phyloP scores from a whole-genome alignment of 1,284 basidiomycete species.

The Chondrostereum purpureum region DNA sequence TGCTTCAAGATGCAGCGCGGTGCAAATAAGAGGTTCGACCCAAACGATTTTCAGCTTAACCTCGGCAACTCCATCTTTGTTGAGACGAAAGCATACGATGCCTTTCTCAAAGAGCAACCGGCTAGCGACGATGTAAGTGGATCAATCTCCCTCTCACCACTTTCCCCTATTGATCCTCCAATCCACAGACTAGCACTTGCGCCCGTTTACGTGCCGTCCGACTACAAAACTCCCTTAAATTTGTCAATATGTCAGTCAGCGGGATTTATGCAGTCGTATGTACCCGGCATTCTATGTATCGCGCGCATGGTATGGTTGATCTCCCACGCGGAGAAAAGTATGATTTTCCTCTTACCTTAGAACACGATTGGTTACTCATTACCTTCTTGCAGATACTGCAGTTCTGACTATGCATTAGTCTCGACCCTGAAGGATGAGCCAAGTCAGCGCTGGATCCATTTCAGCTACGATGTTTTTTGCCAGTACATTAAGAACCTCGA shows the following conservation, averaged over 20 bases:
- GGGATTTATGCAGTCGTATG: not conserved
- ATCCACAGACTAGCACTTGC: too few species aligned
- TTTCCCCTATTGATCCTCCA: too few species aligned
- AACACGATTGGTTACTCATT: not conserved
- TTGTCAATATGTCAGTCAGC: not conserved
- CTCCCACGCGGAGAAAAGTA: not conserved
- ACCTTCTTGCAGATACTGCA: conserved; percentile 7
- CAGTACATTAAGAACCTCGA: conserved; percentile 7
- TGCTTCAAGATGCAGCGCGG: too few species aligned
- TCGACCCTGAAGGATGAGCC: not conserved
- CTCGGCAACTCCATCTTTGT: too few species aligned
- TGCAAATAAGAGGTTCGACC: too few species aligned
- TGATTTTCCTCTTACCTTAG: too few species aligned
- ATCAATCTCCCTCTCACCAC: too few species aligned
- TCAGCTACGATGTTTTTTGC: conserved; percentile 13
- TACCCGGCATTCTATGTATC: not conserved
- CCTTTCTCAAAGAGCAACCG: too few species aligned
- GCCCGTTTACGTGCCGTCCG: not conserved
- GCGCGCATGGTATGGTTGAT: not conserved
- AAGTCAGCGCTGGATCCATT: conserved; percentile 3
- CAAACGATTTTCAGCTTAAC: too few species aligned
- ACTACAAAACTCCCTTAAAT: not conserved
- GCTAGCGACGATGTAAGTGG: too few species aligned
- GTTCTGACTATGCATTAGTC: not conserved
- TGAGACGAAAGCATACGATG: too few species aligned